Evolutionary conservation across 2,329 filamentous ascomycete species (phyloP), one percentile per base, ranked within the genome.

Genomic region (Sporothrix dimorphospora): DNA sequence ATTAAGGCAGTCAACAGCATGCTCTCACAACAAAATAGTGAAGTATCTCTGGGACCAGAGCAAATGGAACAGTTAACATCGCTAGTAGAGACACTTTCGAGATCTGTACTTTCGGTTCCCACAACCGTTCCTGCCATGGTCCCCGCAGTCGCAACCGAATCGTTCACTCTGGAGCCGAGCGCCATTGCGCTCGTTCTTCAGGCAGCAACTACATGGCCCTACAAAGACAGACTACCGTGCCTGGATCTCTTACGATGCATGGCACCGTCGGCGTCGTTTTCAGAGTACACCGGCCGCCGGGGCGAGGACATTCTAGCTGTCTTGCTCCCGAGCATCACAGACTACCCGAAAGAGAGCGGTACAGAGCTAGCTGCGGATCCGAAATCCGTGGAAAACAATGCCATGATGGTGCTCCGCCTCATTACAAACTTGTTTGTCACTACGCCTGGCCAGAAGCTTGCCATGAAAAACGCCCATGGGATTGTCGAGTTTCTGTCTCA

Each of bases 241-340:
- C 87, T 99, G 0, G 96, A 98, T 79, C 85, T 98, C 1, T 86
- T 98, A 5, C 92, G 96, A n/a, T 90, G 97, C 66, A 85, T 96
- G 38, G 91, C 92, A 1, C 89, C 90, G 0, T 89, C 88, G 5
- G 88, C 92, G 0, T 82, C 87, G 0, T 88, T 90, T n/a, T 91
- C 93, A 1, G 85, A 87, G 8, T 88, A 88, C 67, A 82, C 82
- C 0, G 85, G 88, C 68, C 81, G 85, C 0, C 81, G 83, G 2
- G 82, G 85, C 40, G 83, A 83, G 3, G 90, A 88, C 47, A 82
- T 94, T 14, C 82, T 98, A 7, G 84, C 90, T 45, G 80, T 85
- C 6, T 82, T 83, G 24, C 80, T 87, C 2, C 76, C 77, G 6
- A 72, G 66, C 34, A 65, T 74, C 2, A 79, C 79, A 57, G 69